Conservation (phyloP, 306 rosid species). For the Hippophae rhamnoides region DNA sequence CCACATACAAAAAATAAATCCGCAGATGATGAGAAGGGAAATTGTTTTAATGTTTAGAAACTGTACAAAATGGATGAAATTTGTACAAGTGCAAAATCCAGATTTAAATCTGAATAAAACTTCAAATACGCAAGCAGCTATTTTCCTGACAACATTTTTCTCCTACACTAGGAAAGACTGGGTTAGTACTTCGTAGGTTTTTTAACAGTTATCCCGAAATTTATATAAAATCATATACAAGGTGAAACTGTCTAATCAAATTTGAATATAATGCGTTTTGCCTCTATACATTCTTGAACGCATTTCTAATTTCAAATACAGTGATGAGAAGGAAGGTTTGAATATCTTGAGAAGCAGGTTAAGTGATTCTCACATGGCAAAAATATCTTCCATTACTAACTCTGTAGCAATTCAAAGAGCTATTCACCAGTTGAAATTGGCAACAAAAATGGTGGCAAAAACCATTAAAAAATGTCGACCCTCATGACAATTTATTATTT, state of each 20-base stretch:
- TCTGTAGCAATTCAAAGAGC: conserved; percentile 1
- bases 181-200: too few species aligned
- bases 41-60: too few species aligned
- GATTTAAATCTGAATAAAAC: too few species aligned
- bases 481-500: conserved; percentile 36
- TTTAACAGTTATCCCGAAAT: too few species aligned
- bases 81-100: too few species aligned
- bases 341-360: conserved; percentile 12
- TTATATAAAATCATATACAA: too few species aligned
- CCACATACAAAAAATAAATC: too few species aligned
- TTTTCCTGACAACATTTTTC: too few species aligned
- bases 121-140: too few species aligned
- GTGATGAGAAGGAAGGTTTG: conserved; percentile 3
- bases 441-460: background rate
- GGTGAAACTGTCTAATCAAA: background rate
- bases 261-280: conserved; percentile 3
- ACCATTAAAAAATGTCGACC: conserved; percentile 10
- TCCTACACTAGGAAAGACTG: too few species aligned
- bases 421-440: background rate
- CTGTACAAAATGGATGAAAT: too few species aligned
- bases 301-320: background rate
- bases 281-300: background rate
- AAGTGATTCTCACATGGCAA: conserved; percentile 3
- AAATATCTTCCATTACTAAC: background rate
- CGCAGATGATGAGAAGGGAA: too few species aligned